phyloP scores from a whole-genome alignment of 2,329 filamentous ascomycete species.

The Sporothrix euskadiensis region DNA sequence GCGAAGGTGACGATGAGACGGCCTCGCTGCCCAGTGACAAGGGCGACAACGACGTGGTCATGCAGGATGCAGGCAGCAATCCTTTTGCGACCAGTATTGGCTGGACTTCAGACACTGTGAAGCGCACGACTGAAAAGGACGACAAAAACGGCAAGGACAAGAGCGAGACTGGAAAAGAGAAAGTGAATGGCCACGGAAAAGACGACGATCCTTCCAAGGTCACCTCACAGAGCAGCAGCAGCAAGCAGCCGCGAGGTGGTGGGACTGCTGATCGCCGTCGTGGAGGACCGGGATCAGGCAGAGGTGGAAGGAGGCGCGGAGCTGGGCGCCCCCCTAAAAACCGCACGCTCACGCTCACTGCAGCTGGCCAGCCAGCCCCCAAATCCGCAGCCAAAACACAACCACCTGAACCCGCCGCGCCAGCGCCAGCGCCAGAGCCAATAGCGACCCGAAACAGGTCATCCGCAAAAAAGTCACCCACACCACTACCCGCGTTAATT shows the following conservation, averaged over 20 bases:
- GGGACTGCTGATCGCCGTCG: conserved; percentile 17
- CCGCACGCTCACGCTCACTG: conserved; percentile 6
- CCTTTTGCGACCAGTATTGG: conserved; percentile 14
- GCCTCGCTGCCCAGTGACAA: background rate
- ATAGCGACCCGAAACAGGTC: conserved; percentile 37
- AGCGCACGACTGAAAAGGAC: background rate
- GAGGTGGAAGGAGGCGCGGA: conserved; percentile 31
- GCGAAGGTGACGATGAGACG: background rate
- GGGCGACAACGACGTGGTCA: conserved; percentile 13
- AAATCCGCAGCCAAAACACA: conserved; percentile 4
- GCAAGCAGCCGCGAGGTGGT: conserved; percentile 7
- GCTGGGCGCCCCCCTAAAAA: conserved; percentile 31
- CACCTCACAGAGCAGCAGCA: background rate
- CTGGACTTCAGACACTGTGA: conserved; percentile 3
- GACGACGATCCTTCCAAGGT: background rate
- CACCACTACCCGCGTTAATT: conserved; percentile 29
- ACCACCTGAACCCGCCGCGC: conserved; percentile 19
- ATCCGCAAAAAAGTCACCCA: conserved; percentile 36
- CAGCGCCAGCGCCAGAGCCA: conserved; percentile 34
- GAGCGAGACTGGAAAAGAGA: background rate
- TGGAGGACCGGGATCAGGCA: conserved; percentile 26
- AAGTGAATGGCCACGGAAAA: background rate
- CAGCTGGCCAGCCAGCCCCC: background rate
- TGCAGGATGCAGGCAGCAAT: background rate
- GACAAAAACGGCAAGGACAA: background rate